Percentiles rank a stretch among this genome's conserved stretches.
phyloP scores from a whole-genome alignment of 2,329 filamentous ascomycete species.

The Aureobasidium sp. region DNA sequence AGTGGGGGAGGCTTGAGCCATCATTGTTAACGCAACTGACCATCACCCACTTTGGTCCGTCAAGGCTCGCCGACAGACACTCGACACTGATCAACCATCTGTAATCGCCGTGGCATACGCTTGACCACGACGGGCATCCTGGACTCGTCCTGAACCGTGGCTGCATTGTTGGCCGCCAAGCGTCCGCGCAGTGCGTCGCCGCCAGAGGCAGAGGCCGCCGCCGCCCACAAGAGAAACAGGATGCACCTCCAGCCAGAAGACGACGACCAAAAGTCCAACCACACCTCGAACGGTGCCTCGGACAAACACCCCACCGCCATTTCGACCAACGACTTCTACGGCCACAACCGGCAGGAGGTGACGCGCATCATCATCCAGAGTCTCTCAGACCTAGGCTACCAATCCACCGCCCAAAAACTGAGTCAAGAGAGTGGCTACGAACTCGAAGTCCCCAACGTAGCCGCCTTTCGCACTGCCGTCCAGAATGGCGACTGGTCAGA shows the following conservation, averaged over 20 bases:
- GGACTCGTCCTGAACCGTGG: neutral
- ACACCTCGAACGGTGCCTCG: neutral
- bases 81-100: neutral
- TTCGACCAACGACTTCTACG: conserved; percentile 51
- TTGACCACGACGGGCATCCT: neutral
- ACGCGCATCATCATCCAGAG: conserved; percentile 89
- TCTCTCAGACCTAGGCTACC: conserved; percentile 80
- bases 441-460: conserved; percentile 77
- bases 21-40: neutral
- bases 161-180: conserved; percentile 10
- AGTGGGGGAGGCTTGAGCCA: neutral
- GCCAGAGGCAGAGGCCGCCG: conserved; percentile 1
- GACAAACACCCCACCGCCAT: conserved; percentile 17
- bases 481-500: conserved; percentile 73
- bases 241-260: conserved; percentile 6
- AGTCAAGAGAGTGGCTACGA: conserved; percentile 78
- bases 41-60: neutral
- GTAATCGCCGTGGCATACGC: neutral
- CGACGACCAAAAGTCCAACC: neutral
- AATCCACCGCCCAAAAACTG: conserved; percentile 65
- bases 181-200: conserved; percentile 15
- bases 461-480: conserved; percentile 76
- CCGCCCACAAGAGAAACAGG: conserved; percentile 7
- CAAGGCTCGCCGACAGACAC: neutral
- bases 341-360: conserved; percentile 87